Percentiles rank a stretch among this genome's conserved stretches.
Evolutionary conservation across 2,329 filamentous ascomycete genomes (phyloP).

Genomic region (Paecilomyces variotii): DNA sequence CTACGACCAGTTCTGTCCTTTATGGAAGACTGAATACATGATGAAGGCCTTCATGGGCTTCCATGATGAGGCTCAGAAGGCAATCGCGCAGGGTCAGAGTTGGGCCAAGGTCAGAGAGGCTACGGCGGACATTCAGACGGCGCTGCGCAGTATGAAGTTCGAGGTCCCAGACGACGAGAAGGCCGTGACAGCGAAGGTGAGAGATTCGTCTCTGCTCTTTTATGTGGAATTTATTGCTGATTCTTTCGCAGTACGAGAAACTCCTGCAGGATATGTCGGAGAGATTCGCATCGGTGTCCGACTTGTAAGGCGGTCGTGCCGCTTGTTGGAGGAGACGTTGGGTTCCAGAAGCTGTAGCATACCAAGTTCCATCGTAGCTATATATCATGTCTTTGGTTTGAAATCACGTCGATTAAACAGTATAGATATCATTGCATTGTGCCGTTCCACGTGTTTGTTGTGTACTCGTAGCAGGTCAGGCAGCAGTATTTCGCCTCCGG

Average conservation of each 20-base stretch:
- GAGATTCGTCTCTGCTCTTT: slow-evolving; percentile 12
- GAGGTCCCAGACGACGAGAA: slow-evolving; percentile 84
- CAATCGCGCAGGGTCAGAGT: slow-evolving; percentile 77
- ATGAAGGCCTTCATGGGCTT: slow-evolving; percentile 99
- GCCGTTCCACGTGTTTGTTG: neutral
- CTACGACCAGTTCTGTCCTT: slow-evolving; percentile 97
- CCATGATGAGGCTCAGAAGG: slow-evolving; percentile 96
- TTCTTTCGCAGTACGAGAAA: slow-evolving; percentile 66
- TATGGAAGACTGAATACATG: slow-evolving; percentile 99
- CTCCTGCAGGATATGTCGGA: slow-evolving; percentile 88
- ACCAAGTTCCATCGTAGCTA: neutral
- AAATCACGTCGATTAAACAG: neutral
- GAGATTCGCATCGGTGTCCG: slow-evolving; percentile 92
- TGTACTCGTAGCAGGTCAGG: slow-evolving; percentile 1
- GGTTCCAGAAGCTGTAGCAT: slow-evolving; percentile 5
- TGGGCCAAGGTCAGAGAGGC: slow-evolving; percentile 92
- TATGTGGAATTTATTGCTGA: slow-evolving; percentile 32
- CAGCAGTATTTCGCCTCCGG: slow-evolving; percentile 2
- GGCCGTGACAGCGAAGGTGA: slow-evolving; percentile 71
- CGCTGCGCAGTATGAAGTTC: slow-evolving; percentile 91
- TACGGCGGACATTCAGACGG: slow-evolving; percentile 75
- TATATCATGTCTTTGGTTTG: neutral
- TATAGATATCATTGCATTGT: neutral
- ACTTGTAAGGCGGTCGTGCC: slow-evolving; percentile 58
- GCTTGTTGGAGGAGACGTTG: neutral